Evolutionary conservation across 805 yeast genomes (phyloP).

Genomic region (Saturnispora galanensis): DNA sequence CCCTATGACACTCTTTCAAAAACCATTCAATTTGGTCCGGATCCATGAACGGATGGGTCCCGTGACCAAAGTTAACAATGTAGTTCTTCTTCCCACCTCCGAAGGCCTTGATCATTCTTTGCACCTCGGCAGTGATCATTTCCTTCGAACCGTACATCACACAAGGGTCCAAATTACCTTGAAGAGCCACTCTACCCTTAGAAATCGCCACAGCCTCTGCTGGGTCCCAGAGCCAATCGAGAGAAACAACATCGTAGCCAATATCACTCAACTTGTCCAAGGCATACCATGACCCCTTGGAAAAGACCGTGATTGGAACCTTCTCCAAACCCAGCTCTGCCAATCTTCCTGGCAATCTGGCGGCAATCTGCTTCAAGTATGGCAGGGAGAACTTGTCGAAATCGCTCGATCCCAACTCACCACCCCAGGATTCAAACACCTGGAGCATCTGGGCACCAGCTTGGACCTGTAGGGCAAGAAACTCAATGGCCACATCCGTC

Average conservation of each 20-base stretch:
- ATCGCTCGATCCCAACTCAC: conserved; percentile 86
- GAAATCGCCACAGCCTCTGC: conserved; percentile 69
- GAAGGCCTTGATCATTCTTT: conserved; percentile 80
- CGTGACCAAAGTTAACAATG: conserved; percentile 94
- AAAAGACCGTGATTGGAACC: conserved; percentile 83
- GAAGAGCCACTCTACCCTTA: conserved; percentile 71
- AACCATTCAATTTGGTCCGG: conserved; percentile 83
- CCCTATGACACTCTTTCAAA: conserved; percentile 46
- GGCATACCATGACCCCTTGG: conserved; percentile 98
- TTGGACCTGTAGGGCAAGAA: conserved; percentile 84
- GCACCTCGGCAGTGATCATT: conserved; percentile 68
- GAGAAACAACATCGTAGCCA: conserved; percentile 80
- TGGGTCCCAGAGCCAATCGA: conserved; percentile 89
- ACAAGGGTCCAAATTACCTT: conserved; percentile 96
- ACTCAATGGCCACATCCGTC: conserved; percentile 85
- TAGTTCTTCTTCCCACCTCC: conserved; percentile 91
- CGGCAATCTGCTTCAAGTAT: conserved; percentile 67
- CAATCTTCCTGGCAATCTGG: conserved; percentile 58
- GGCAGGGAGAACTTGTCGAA: conserved; percentile 86
- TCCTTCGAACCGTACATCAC: conserved; percentile 84
- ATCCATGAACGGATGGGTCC: conserved; percentile 96
- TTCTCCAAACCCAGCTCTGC: conserved; percentile 63
- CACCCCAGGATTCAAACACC: conserved; percentile 97
- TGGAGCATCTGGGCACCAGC: conserved; percentile 99
- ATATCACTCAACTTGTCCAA: conserved; percentile 71